Evolutionary conservation across 805 yeast species (phyloP).

Genomic region (Starmera caribaea): DNA sequence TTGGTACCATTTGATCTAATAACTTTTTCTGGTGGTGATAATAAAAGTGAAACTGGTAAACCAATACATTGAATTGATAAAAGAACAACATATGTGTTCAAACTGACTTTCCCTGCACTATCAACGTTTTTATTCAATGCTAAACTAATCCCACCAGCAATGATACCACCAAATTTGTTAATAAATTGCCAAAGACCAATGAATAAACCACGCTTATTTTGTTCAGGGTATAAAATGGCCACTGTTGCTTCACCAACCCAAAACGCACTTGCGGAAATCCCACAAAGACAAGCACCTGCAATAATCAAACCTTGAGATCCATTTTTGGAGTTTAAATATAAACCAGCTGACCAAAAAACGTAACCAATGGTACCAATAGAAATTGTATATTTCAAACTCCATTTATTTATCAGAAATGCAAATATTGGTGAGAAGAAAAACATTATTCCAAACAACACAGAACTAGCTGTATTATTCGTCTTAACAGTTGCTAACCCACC

Average conservation of each 20-base stretch:
- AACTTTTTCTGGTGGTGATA: slow-evolving; percentile 18
- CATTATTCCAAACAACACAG: slow-evolving; percentile 16
- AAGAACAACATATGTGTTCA: slow-evolving; percentile 17
- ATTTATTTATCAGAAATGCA: slow-evolving; percentile 14
- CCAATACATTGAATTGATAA: slow-evolving; percentile 19
- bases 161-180: slow-evolving; percentile 17
- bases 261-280: slow-evolving; percentile 17
- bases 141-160: slow-evolving; percentile 17
- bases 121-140: slow-evolving; percentile 9
- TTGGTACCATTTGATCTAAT: slow-evolving; percentile 20
- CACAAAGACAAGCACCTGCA: slow-evolving; percentile 17
- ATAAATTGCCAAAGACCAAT: slow-evolving; percentile 19
- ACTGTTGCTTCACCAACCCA: slow-evolving; percentile 22
- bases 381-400: slow-evolving; percentile 12
- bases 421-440: slow-evolving; percentile 12
- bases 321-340: slow-evolving; percentile 17
- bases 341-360: slow-evolving; percentile 17
- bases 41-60: slow-evolving; percentile 10
- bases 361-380: slow-evolving; percentile 18
- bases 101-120: slow-evolving; percentile 13
- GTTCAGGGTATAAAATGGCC: slow-evolving; percentile 17
- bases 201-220: slow-evolving; percentile 15
- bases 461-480: slow-evolving; percentile 12
- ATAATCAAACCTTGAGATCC: slow-evolving; percentile 18
- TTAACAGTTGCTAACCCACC: slow-evolving; percentile 14